Evolutionary conservation across 1,284 basidiomycete species (phyloP).

Genomic region (Tremellales sp.): DNA sequence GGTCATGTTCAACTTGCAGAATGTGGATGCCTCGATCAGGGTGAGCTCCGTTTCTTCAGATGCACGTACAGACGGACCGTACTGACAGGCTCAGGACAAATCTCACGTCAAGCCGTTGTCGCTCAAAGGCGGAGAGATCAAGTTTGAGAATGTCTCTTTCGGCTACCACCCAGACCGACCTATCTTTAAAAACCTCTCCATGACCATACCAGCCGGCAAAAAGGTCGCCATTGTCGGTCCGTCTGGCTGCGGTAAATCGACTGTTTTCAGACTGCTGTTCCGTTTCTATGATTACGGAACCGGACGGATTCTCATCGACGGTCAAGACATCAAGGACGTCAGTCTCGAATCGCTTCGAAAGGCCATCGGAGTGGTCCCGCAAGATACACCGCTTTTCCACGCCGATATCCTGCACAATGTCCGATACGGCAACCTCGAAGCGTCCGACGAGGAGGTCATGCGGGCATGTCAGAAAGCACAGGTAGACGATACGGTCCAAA

Average conservation of each 20-base stretch:
- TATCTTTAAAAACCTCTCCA: constrained; percentile 84
- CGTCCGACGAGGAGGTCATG: constrained; percentile 81
- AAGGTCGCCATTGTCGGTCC: constrained; percentile 96
- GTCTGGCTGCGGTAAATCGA: constrained; percentile 96
- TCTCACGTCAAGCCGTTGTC: constrained; percentile 63
- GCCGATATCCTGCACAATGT: constrained; percentile 93
- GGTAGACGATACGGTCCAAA: constrained; percentile 74
- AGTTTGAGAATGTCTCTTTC: constrained; percentile 88
- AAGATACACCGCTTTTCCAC: constrained; percentile 97
- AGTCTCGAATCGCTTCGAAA: constrained; percentile 69
- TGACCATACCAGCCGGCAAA: constrained; percentile 89
- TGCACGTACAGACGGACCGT: background rate
- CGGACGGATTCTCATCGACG: constrained; percentile 70
- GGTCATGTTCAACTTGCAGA: constrained; percentile 84
- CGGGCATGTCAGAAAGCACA: constrained; percentile 80
- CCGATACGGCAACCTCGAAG: constrained; percentile 83
- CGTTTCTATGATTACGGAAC: constrained; percentile 84
- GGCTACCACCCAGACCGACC: constrained; percentile 84
- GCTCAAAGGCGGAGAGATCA: constrained; percentile 78
- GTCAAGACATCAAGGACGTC: constrained; percentile 75
- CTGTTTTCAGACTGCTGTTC: constrained; percentile 88
- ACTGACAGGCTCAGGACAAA: constrained; percentile 55
- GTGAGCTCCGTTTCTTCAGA: constrained; percentile 46
- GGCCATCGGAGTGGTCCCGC: constrained; percentile 88
- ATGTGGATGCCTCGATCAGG: constrained; percentile 68